A percentile compares a stretch with the other conserved stretches of the same genome.
Conservation (phyloP, 495 filamentous ascomycete species). For the Xylaria scruposa region DNA sequence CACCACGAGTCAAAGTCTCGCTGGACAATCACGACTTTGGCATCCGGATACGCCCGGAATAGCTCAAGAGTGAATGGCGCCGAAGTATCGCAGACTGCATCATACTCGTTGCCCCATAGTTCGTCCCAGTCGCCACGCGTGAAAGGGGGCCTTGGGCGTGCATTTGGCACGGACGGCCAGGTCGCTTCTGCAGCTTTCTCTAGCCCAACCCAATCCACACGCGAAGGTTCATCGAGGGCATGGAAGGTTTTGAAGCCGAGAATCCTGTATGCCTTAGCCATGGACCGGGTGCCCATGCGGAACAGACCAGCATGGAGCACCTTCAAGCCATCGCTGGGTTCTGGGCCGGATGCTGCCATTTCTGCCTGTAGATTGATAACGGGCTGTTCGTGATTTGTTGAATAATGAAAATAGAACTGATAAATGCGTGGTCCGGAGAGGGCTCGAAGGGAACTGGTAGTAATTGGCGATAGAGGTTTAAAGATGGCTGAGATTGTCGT, state of each 20-base stretch:
- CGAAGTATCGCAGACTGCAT: constrained; percentile 25
- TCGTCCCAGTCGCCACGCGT: constrained; percentile 48
- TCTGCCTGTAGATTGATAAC: not conserved
- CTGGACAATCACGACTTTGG: constrained; percentile 66
- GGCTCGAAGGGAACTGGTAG: not conserved
- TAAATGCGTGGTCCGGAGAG: not conserved
- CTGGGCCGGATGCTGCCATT: not conserved
- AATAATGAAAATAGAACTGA: not conserved
- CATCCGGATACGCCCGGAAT: constrained; percentile 68
- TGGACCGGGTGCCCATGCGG: constrained; percentile 33
- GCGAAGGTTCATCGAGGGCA: constrained; percentile 5
- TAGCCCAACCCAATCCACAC: constrained; percentile 24
- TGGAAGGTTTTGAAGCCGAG: constrained; percentile 34
- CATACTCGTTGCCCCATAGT: constrained; percentile 45
- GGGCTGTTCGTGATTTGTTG: not conserved
- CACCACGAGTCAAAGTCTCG: constrained; percentile 57
- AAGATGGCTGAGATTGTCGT: not conserved
- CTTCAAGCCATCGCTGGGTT: not conserved
- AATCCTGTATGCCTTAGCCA: constrained; percentile 28
- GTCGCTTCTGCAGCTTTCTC: constrained; percentile 35
- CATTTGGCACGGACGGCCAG: constrained; percentile 27
- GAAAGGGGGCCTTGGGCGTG: constrained; percentile 14
- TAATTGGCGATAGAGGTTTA: not conserved
- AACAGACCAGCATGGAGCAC: not conserved
- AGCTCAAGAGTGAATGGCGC: constrained; percentile 64